Evolutionary conservation across 768 basidiomycete genomes (phyloP).

Genomic region (Podaxis sp.): DNA sequence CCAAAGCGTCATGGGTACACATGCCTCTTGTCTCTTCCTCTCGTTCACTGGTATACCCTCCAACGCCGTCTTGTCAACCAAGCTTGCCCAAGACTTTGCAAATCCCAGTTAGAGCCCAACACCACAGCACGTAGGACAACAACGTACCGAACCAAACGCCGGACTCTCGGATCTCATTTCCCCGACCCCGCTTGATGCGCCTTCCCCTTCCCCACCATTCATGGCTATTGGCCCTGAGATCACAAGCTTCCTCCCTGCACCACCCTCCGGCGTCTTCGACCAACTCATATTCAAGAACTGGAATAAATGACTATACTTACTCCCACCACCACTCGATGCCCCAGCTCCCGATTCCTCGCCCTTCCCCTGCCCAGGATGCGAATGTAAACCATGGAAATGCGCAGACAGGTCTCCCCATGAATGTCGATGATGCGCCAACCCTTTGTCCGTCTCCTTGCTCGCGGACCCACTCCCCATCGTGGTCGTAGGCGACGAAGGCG

Average conservation of each 20-base stretch:
- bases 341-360: conserved; percentile 10
- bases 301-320: conserved; percentile 52
- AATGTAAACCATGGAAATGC: conserved; percentile 13
- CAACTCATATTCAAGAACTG: conserved; percentile 60
- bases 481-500: conserved; percentile 41
- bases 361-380: neutral
- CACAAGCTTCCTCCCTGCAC: conserved; percentile 36
- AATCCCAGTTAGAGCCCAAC: neutral
- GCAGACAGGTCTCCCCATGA: conserved; percentile 13
- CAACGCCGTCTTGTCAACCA: conserved; percentile 82
- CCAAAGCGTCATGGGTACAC: conserved; percentile 6
- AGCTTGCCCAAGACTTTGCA: conserved; percentile 84
- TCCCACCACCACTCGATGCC: conserved; percentile 16
- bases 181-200: conserved; percentile 17
- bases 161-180: conserved; percentile 50
- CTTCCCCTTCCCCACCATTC: conserved; percentile 14
- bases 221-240: conserved; percentile 72
- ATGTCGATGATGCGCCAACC: neutral
- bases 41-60: conserved; percentile 79
- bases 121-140: neutral
- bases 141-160: conserved; percentile 65
- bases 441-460: conserved; percentile 1
- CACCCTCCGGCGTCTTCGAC: conserved; percentile 45
- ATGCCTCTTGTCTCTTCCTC: conserved; percentile 84
- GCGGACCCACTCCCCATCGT: conserved; percentile 28